These are phyloP conservation scores for Nissolia schottii DNA, from an alignment of 306 rosid species.

Conservation along the genomic window DNA sequence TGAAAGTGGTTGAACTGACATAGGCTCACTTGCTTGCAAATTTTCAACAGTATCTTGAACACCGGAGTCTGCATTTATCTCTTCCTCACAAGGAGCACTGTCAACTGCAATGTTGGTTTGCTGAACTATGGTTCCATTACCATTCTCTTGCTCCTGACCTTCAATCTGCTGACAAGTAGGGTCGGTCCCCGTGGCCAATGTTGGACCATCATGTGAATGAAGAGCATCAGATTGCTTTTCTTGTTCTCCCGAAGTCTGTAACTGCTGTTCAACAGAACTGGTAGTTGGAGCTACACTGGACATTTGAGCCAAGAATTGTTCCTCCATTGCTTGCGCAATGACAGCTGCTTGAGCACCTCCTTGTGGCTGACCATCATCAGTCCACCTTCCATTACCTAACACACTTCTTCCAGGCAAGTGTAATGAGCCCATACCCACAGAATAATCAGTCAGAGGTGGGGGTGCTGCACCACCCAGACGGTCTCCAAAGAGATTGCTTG, in stretches of 20 bases:
- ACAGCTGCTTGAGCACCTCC: constrained; percentile 78
- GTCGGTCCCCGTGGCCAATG: constrained; percentile 42
- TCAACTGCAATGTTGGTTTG: constrained; percentile 43
- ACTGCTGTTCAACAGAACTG: constrained; percentile 52
- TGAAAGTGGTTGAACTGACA: constrained; percentile 67
- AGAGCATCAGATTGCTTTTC: constrained; percentile 64
- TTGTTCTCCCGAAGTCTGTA: constrained; percentile 53
- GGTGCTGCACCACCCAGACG: constrained; percentile 86
- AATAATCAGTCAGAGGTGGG: constrained; percentile 90
- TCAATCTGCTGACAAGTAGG: constrained; percentile 51
- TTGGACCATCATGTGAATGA: constrained; percentile 53
- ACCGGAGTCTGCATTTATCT: constrained; percentile 51
- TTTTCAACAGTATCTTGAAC: constrained; percentile 44
- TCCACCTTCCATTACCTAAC: constrained; percentile 88
- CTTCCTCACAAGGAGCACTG: constrained; percentile 42
- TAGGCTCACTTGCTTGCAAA: constrained; percentile 50
- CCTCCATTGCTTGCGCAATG: constrained; percentile 93
- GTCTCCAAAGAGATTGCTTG: constrained; percentile 75
- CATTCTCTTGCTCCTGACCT: constrained; percentile 62
- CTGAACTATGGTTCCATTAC: constrained; percentile 40
- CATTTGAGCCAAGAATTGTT: constrained; percentile 62
- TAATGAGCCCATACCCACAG: constrained; percentile 91
- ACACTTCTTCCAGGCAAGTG: constrained; percentile 85
- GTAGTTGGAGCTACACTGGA: constrained; percentile 47
- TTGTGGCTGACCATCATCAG: constrained; percentile 99